Base-by-base conservation (phyloP, 371 early-diverging fungal genomes). In the Mucor ambiguus region DNA sequence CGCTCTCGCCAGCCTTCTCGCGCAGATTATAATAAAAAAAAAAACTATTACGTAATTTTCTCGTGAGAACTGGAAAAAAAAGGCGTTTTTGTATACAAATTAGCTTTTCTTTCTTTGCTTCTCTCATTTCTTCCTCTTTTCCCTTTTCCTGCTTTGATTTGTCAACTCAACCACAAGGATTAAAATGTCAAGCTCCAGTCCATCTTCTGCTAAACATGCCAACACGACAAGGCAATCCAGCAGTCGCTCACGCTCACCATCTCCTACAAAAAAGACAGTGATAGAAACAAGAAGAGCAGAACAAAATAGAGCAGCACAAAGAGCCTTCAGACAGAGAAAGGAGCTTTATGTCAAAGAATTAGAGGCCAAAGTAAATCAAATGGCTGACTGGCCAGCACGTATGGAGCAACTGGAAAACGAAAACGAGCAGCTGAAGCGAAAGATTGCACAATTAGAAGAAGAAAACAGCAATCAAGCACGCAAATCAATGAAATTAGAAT, bases 301-400 rank as follows among this genome's bases (percentile, higher is more conserved):
- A 24, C 90, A 91, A 64, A 91, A 90, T 66, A 73, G 91, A 44
- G 89, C 86, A 14, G 90, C 90, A 3, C 91, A 91, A 70, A 78
- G 89, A 38, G 89, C 89, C 1, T 91, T 90, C 69, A 84, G 92
- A 48, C 88, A 89, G 70, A 80, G 92, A n/a, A 91, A 89, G 64
- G 88, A 89, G 61, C 79, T 79, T 9, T 86, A 90, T 67, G 85
- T 89, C 20, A 86, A 86, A 60, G 90, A 87, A 38, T 74, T 91
- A 12, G 90, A 91, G 63, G 74, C 73, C 1, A 86, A 86, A 66
- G 85, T 84, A 4, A 74, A 75, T 43, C n/a, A 68, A 18, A 69
- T 83, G 69, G 75, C 80, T 52, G 70, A 72, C 29, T 71, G 73
- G 73, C 66, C 65, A 16, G 33, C 63, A 29, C 66, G 69, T 38